Conservation (phyloP, 2,329 filamentous ascomycete genomes). For the Cladosporium cucumerinum region DNA sequence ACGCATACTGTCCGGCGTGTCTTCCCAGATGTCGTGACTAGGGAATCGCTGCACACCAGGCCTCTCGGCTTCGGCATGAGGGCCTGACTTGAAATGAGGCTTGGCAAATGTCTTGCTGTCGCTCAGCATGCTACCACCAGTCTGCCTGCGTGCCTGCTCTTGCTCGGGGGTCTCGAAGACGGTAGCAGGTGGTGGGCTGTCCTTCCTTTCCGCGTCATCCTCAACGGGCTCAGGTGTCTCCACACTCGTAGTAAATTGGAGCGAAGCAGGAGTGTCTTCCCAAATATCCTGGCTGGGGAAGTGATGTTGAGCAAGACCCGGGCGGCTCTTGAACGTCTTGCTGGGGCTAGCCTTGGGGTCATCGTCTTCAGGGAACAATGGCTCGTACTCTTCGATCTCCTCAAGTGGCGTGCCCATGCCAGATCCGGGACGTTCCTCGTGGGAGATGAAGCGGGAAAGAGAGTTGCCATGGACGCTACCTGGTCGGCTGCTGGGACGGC, state of each 20-base stretch:
- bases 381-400: conserved; percentile 91
- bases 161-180: conserved; percentile 48
- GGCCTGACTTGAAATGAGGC: conserved; percentile 54
- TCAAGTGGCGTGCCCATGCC: conserved; percentile 67
- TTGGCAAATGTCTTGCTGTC: conserved; percentile 57
- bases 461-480: conserved; percentile 56
- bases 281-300: conserved; percentile 96
- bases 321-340: conserved; percentile 56
- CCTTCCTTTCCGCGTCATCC: conserved; percentile 35
- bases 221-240: conserved; percentile 63
- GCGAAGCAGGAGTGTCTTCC: conserved; percentile 90
- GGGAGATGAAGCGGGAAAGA: conserved; percentile 53
- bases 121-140: conserved; percentile 36
- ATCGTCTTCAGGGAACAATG: conserved; percentile 74
- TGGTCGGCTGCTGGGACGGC: conserved; percentile 61
- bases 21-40: conserved; percentile 92
- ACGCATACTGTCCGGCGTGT: conserved; percentile 77
- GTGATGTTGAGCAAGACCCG: conserved; percentile 52
- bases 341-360: conserved; percentile 49
- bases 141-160: conserved; percentile 48
- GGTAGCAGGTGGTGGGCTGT: conserved; percentile 19
- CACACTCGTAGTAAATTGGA: conserved; percentile 74
- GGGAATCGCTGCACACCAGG: conserved; percentile 71
- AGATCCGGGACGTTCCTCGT: conserved; percentile 45
- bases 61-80: conserved; percentile 50